Base-by-base conservation (phyloP, 495 filamentous ascomycete genomes). In the Saxispiralis lemnorum region DNA sequence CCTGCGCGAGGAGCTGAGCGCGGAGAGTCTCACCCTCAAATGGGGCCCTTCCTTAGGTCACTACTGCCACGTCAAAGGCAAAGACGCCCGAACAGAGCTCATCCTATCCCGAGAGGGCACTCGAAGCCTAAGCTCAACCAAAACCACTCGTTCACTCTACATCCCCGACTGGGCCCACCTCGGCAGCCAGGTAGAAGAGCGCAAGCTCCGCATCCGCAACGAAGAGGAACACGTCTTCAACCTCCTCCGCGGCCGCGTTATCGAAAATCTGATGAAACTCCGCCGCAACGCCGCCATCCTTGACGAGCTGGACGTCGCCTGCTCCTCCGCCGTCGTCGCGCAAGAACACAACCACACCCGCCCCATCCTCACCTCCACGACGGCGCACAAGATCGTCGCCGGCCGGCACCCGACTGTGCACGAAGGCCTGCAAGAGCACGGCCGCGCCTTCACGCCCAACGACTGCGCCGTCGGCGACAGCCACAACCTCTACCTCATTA, bases 341-440 rank as follows among this genome's bases (percentile, higher is more conserved):
- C 55, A 65, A 16, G 83, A 89, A 54, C 75, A 82, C 44, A 59
- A 66, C 15, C 75, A 87, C 44, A 68, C 75, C 2, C 73, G 92
- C 0, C 89, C 89, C 0, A 62, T 77, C 7, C 56, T 97, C 11
- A 80, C 76, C 42, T 13, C 43, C 24, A 58, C 59, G 2, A 59
- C 55, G 1, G 51, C 56, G 4, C 77, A 81, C 51, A 75, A 72
- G 31, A 78, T 97, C 48, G 59, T 88, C 7, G 83, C 78, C 19
- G 89, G 88, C 10, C 68, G 89, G 5, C 89, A 97, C 59, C 77
- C 85, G 1, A 93, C 83, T 11, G 89, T 96, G 38, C 86, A 88
- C 59, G 66, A 74, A 16, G 82, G 83, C 0, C 68, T 97, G 0
- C 67, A 73, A 45, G 76, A 81, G 41, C 75, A 85, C 56, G 89